Evolutionary conservation across 495 filamentous ascomycete species (phyloP).

Genomic region (Neurospora sp.): DNA sequence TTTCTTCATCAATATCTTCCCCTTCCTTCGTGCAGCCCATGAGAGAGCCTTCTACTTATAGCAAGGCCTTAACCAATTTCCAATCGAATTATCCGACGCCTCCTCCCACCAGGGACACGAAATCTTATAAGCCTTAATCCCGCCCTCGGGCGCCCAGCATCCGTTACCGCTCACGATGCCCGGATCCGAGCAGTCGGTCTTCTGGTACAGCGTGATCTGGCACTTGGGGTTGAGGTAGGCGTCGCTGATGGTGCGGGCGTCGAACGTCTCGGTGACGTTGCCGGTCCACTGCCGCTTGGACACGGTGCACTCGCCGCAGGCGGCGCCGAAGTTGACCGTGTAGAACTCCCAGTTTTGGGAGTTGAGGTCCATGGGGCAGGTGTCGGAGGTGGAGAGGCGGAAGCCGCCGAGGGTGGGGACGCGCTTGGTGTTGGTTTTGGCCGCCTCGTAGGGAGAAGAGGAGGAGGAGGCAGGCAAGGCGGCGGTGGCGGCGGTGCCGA

Average conservation of each 20-base stretch:
- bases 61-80: neutral
- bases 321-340: neutral
- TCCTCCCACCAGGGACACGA: slow-evolving; percentile 6
- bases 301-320: neutral
- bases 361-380: neutral
- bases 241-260: slow-evolving; percentile 1
- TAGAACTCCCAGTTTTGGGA: neutral
- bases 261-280: neutral
- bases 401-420: neutral
- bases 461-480: neutral
- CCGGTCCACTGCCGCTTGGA: neutral
- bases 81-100: no score
- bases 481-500: neutral
- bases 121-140: slow-evolving; percentile 4
- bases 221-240: slow-evolving; percentile 3
- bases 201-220: slow-evolving; percentile 5
- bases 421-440: neutral
- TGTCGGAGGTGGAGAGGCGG: neutral
- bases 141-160: slow-evolving; percentile 7
- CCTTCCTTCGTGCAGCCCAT: neutral
- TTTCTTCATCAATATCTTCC: neutral
- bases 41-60: neutral
- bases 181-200: slow-evolving; percentile 3
- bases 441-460: neutral
- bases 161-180: slow-evolving; percentile 5